These are phyloP conservation scores for Phytophthora rubi DNA, from an alignment of 352 stramenopile genomes.

Conservation along the genomic window DNA sequence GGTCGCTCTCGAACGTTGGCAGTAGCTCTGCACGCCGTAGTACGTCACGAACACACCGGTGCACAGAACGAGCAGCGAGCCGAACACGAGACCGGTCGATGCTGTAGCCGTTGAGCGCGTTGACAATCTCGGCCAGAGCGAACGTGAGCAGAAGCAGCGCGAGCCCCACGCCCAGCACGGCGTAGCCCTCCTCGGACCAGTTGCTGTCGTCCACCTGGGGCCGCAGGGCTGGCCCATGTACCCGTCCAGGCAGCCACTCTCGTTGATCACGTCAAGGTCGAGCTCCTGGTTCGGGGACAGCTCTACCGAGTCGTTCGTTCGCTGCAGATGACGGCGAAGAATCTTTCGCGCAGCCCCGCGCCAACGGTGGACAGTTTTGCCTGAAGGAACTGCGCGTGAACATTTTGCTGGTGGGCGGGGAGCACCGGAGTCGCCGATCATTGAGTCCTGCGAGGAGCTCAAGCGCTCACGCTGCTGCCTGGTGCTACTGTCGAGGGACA, in stretches of 20 bases:
- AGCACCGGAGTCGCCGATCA: constrained; percentile 24
- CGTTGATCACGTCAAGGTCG: constrained; percentile 78
- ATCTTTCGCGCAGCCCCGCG: constrained; percentile 55
- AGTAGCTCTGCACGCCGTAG: constrained; percentile 73
- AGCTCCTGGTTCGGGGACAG: constrained; percentile 77
- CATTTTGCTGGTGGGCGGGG: constrained; percentile 45
- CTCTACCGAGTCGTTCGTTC: constrained; percentile 56
- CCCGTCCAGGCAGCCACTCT: constrained; percentile 67
- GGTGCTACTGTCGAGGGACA: constrained; percentile 35
- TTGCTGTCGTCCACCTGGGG: constrained; percentile 48
- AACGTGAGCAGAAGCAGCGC: constrained; percentile 52
- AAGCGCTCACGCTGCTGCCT: constrained; percentile 16
- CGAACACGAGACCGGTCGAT: constrained; percentile 80
- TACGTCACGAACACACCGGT: constrained; percentile 81
- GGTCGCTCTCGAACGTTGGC: constrained; percentile 34
- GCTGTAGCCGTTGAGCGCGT: constrained; percentile 86
- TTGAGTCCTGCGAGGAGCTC: constrained; percentile 30
- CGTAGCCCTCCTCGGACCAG: constrained; percentile 60
- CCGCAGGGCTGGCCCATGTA: constrained; percentile 61
- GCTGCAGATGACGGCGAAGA: constrained; percentile 52
- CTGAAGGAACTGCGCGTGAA: constrained; percentile 19
- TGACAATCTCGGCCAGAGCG: constrained; percentile 41
- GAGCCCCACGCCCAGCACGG: constrained; percentile 50
- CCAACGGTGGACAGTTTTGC: constrained; percentile 47
- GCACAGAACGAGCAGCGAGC: constrained; percentile 72